phyloP scores from a whole-genome alignment of 2,329 filamentous ascomycete genomes.

The Cephalotrichum gorgonifer region DNA sequence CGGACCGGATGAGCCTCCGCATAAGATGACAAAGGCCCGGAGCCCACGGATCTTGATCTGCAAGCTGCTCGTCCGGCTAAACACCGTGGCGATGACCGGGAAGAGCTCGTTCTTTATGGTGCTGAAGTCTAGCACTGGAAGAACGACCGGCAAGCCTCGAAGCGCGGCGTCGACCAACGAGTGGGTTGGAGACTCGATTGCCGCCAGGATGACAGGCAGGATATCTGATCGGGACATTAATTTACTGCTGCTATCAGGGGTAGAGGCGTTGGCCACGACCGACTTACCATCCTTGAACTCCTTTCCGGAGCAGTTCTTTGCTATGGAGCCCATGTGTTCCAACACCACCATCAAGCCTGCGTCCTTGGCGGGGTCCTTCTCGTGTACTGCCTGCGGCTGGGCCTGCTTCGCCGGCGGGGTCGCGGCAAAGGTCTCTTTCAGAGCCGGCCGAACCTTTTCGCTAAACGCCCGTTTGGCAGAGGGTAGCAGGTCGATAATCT shows the following conservation, averaged over 20 bases:
- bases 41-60: constrained; percentile 89
- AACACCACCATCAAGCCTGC: constrained; percentile 85
- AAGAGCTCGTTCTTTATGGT: constrained; percentile 97
- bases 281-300: constrained; percentile 83
- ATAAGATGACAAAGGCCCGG: constrained; percentile 82
- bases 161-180: constrained; percentile 80
- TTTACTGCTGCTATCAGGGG: background rate
- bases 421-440: constrained; percentile 71
- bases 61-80: constrained; percentile 85
- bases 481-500: constrained; percentile 71
- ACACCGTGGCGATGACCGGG: constrained; percentile 80
- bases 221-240: constrained; percentile 49
- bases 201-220: constrained; percentile 71
- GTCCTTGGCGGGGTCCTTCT: constrained; percentile 75
- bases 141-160: constrained; percentile 64
- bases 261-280: background rate
- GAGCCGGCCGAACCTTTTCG: constrained; percentile 73
- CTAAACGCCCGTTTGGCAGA: constrained; percentile 64
- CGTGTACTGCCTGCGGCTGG: constrained; percentile 44
- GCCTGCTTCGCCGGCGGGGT: constrained; percentile 21
- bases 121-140: constrained; percentile 86
- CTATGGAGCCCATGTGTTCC: constrained; percentile 67
- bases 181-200: constrained; percentile 82
- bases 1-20: constrained; percentile 57
- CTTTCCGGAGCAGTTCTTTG: constrained; percentile 75